phyloP scores from a whole-genome alignment of 1,284 basidiomycete species.

The Sparassis latifolia region DNA sequence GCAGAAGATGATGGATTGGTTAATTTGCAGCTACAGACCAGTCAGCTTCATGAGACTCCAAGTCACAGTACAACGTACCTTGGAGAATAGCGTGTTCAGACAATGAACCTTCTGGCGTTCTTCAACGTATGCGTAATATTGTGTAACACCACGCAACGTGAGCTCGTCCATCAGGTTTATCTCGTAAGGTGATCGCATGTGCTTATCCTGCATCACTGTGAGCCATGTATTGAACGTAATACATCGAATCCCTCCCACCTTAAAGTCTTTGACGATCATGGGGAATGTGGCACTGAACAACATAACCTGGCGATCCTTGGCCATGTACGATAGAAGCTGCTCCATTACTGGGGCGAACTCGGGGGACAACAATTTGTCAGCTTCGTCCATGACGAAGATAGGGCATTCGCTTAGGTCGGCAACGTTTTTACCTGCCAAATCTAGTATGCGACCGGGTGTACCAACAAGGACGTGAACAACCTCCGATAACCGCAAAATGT shows the following conservation, averaged over 20 bases:
- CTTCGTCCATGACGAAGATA: conserved; percentile 99
- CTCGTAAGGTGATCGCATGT: conserved; percentile 95
- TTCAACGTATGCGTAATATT: conserved; percentile 99
- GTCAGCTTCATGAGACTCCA: conserved; percentile 16
- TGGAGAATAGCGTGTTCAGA: conserved; percentile 94
- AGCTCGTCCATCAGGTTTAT: conserved; percentile 99
- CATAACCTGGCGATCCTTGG: conserved; percentile 92
- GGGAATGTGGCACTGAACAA: conserved; percentile 99
- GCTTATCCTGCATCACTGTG: conserved; percentile 71
- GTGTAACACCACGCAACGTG: conserved; percentile 95
- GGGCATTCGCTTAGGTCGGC: conserved; percentile 93
- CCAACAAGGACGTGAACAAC: conserved; percentile 95
- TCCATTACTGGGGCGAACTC: conserved; percentile 99
- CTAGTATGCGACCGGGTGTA: conserved; percentile 94
- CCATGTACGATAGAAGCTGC: conserved; percentile 84
- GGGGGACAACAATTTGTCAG: conserved; percentile 95
- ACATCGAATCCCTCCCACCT: conserved; percentile 43
- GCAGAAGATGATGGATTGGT: conserved; percentile 99
- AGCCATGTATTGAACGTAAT: conserved; percentile 1
- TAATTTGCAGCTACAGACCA: conserved; percentile 89
- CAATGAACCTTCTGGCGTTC: conserved; percentile 99
- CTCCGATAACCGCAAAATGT: conserved; percentile 90
- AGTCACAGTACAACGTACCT: conserved; percentile 42
- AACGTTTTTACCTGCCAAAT: conserved; percentile 89
- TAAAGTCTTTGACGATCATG: conserved; percentile 98